phyloP scores from a whole-genome alignment of 306 rosid genomes.

The Trifolium dubium region DNA sequence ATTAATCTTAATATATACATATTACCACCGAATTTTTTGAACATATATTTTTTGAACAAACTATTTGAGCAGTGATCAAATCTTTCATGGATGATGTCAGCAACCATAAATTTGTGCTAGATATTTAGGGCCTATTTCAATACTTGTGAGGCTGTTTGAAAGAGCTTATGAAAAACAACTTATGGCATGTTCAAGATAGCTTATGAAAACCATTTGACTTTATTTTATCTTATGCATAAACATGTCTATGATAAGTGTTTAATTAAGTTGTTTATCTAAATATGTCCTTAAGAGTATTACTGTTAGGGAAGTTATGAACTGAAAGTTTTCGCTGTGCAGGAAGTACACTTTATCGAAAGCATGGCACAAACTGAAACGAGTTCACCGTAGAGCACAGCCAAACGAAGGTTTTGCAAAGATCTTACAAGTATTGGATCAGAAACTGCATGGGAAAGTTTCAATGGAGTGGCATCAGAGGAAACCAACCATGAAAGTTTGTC shows the following conservation, averaged over 20 bases:
- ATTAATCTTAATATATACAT: constrained; percentile 8
- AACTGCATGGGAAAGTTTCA: constrained; percentile 76
- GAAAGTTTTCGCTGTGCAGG: constrained; percentile 54
- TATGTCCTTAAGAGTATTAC: neutral
- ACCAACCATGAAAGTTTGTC: constrained; percentile 86
- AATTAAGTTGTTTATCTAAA: neutral
- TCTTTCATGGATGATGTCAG: constrained; percentile 27
- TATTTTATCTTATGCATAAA: neutral
- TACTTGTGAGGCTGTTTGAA: neutral
- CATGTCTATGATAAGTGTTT: neutral
- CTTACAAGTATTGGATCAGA: constrained; percentile 63
- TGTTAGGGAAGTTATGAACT: neutral
- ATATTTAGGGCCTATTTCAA: neutral
- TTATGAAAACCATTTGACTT: neutral
- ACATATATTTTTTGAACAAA: constrained; percentile 12
- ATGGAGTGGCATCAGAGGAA: constrained; percentile 93
- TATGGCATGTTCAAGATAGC: neutral
- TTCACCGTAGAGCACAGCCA: constrained; percentile 92
- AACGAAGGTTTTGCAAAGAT: constrained; percentile 87
- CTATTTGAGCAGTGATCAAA: constrained; percentile 10
- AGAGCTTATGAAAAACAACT: neutral
- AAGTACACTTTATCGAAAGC: constrained; percentile 68
- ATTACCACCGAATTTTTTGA: neutral
- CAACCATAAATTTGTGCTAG: neutral
- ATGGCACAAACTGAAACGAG: constrained; percentile 81